Conservation (phyloP, 345 rosid genomes). For the Citrus unshiu region DNA sequence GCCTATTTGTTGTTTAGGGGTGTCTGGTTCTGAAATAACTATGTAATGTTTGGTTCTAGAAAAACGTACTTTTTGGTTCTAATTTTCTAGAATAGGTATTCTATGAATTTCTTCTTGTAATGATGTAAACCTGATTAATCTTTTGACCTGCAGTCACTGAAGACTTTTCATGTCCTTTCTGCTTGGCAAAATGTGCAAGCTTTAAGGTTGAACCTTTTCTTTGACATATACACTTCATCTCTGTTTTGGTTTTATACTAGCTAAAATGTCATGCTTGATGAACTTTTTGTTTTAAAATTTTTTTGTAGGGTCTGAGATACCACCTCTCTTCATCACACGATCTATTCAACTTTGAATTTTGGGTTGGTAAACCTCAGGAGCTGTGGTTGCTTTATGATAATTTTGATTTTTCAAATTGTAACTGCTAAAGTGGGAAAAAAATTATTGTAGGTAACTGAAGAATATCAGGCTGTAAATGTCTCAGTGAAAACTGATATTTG, state of each 20-base stretch:
- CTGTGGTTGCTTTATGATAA: slow-evolving; percentile 15
- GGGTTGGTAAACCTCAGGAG: slow-evolving; percentile 92
- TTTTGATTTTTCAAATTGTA: slow-evolving; percentile 16
- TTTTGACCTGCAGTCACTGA: slow-evolving; percentile 76
- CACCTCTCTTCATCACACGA: slow-evolving; percentile 91
- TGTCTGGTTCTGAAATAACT: not conserved
- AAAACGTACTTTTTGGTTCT: not conserved
- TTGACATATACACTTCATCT: not conserved
- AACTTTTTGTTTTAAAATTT: not conserved
- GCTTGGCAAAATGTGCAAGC: slow-evolving; percentile 94
- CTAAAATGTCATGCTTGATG: not conserved
- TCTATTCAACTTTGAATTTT: slow-evolving; percentile 92
- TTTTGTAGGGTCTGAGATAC: slow-evolving; percentile 70
- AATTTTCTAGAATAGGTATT: not conserved
- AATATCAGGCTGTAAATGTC: slow-evolving; percentile 92
- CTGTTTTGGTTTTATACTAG: not conserved
- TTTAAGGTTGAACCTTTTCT: slow-evolving; percentile 58
- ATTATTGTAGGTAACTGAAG: slow-evolving; percentile 67
- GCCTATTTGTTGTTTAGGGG: not conserved
- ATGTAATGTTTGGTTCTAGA: not conserved
- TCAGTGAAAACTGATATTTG: slow-evolving; percentile 67
- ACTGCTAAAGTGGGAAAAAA: slow-evolving; percentile 16
- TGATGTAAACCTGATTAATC: slow-evolving; percentile 13
- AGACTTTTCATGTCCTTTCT: slow-evolving; percentile 97
- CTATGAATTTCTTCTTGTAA: not conserved